These are phyloP conservation scores for Peronospora tabacina DNA, from an alignment of 352 stramenopile genomes.

Conservation along the genomic window DNA sequence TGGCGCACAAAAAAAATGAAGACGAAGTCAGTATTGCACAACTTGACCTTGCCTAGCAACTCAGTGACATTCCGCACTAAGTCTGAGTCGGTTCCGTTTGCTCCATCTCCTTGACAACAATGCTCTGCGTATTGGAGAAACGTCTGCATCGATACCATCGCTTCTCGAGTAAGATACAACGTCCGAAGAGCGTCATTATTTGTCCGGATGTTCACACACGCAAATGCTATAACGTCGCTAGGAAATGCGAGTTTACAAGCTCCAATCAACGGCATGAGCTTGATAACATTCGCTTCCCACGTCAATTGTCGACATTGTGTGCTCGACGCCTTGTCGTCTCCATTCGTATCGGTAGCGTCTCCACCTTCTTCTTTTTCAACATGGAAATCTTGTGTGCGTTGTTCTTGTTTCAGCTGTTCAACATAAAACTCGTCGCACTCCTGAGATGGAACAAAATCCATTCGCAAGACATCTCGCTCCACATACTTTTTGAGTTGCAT, in stretches of 20 bases:
- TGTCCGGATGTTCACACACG: constrained; percentile 25
- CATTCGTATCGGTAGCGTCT: background rate
- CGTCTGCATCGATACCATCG: constrained; percentile 17
- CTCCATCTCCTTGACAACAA: background rate
- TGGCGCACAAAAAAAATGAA: constrained; percentile 35
- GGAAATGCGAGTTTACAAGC: constrained; percentile 18
- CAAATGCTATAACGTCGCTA: constrained; percentile 28
- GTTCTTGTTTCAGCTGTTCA: constrained; percentile 27
- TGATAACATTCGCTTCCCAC: constrained; percentile 33
- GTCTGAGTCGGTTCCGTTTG: background rate
- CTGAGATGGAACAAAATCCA: constrained; percentile 37
- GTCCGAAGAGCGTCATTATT: constrained; percentile 18
- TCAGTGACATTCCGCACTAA: constrained; percentile 13
- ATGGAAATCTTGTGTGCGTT: constrained; percentile 45
- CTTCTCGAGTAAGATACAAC: constrained; percentile 35
- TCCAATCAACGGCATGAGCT: constrained; percentile 25
- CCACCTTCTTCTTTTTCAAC: constrained; percentile 24
- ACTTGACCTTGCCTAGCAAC: constrained; percentile 5
- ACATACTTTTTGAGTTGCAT: constrained; percentile 40
- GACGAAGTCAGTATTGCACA: background rate
- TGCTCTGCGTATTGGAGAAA: constrained; percentile 15
- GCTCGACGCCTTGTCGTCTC: background rate
- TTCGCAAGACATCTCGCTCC: constrained; percentile 34
- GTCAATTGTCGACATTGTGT: constrained; percentile 11
- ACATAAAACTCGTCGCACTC: constrained; percentile 34